A percentile compares a stretch with the other conserved stretches of the same genome.
Conservation (phyloP, 371 early-diverging fungal species). For the Apophysomyces trapeziformis region DNA sequence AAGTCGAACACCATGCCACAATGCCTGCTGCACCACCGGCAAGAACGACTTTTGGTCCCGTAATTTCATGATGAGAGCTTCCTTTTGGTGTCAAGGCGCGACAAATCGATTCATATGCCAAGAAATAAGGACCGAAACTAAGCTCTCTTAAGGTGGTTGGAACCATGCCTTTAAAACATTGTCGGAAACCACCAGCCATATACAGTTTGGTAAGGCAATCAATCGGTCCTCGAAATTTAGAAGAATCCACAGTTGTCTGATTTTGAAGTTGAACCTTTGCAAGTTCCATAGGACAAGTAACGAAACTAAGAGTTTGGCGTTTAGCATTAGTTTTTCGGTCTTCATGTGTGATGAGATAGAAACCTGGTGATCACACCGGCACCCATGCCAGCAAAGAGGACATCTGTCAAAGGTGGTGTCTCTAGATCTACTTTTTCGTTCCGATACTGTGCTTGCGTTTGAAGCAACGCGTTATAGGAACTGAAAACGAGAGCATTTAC, state of each 20-base stretch:
- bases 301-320: constrained; percentile 36
- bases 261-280: constrained; percentile 69
- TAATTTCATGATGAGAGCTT: constrained; percentile 40
- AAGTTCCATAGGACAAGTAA: constrained; percentile 70
- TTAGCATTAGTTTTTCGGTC: background rate
- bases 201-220: constrained; percentile 67
- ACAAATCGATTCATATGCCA: constrained; percentile 69
- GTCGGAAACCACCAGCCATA: constrained; percentile 60
- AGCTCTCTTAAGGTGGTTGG: constrained; percentile 73
- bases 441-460: constrained; percentile 42
- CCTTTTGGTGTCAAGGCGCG: constrained; percentile 37
- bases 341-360: background rate
- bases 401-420: constrained; percentile 43
- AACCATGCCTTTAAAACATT: constrained; percentile 68
- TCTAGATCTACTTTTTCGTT: constrained; percentile 33
- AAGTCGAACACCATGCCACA: constrained; percentile 79
- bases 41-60: constrained; percentile 58
- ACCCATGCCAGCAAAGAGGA: constrained; percentile 67
- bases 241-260: constrained; percentile 33
- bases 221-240: constrained; percentile 52
- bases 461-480: constrained; percentile 62
- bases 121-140: constrained; percentile 81
- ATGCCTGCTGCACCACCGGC: constrained; percentile 83
- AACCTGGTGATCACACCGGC: constrained; percentile 69
- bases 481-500: constrained; percentile 73